Percentiles rank a stretch among this genome's conserved stretches.
These are phyloP conservation scores for Sphaerobolus stellatus DNA, from an alignment of 1,284 basidiomycete genomes.

Conservation along the genomic window DNA sequence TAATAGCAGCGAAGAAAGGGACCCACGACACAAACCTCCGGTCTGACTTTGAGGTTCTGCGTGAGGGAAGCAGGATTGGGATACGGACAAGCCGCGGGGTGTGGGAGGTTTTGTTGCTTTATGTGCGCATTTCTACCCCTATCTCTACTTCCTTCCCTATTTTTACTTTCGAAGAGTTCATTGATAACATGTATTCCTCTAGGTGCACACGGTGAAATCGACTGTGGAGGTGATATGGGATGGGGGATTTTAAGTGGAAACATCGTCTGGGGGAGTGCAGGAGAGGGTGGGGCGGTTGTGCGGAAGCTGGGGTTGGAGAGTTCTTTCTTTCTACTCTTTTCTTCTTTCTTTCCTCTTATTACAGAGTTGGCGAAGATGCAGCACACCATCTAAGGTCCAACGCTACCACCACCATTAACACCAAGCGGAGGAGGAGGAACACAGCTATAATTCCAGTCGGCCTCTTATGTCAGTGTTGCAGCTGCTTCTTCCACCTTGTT, in stretches of 20 bases:
- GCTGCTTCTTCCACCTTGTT: too few relatives aligned
- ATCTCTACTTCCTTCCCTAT: too few relatives aligned
- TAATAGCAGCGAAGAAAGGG: slow-evolving; percentile 70
- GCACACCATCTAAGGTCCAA: too few relatives aligned
- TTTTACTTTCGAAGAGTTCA: too few relatives aligned
- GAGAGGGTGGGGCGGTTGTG: not conserved
- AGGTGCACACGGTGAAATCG: not conserved
- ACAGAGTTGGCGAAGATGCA: too few relatives aligned
- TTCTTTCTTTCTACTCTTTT: not conserved
- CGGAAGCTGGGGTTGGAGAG: not conserved
- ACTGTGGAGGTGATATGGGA: slow-evolving; percentile 83
- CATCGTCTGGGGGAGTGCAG: slow-evolving; percentile 46
- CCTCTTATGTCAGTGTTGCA: too few relatives aligned
- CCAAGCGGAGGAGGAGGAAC: too few relatives aligned
- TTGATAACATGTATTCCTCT: too few relatives aligned
- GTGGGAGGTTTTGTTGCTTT: slow-evolving; percentile 75
- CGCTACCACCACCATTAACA: too few relatives aligned
- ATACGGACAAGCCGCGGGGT: slow-evolving; percentile 75
- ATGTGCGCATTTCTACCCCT: too few relatives aligned
- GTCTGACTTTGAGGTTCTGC: slow-evolving; percentile 64
- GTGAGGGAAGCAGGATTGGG: slow-evolving; percentile 71
- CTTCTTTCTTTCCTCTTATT: not conserved
- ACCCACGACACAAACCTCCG: slow-evolving; percentile 66
- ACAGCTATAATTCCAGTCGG: too few relatives aligned
- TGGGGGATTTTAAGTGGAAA: slow-evolving; percentile 66